Evolutionary conservation across 108 stramenopile species (phyloP), one percentile per base, ranked within the genome.

Genomic region (Phaeodactylum tricornutum): DNA sequence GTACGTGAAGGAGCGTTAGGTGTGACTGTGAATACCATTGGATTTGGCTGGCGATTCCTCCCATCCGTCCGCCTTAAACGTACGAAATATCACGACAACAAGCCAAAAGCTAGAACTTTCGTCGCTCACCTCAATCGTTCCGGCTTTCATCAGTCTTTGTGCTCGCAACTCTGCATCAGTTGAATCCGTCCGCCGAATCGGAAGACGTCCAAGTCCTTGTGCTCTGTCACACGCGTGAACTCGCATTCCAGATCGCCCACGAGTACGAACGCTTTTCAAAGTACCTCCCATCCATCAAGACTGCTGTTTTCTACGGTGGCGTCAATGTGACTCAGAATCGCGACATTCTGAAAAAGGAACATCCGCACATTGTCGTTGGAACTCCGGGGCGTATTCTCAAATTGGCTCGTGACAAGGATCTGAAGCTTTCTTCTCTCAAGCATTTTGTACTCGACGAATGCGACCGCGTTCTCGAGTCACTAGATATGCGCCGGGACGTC

Each of bases 401-500:
- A 50, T 73, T 99, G 41, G 94, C 90, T 20, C 69, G 79, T 52
- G 87, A 92, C 44, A 96, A 95, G 74, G 70, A 67, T 43, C 74
- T 99, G 47, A 89, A 96, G 57, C 62, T 98, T 27, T 85, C 84
- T 66, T 76, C 89, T 47, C 78, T 98, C 63, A 96, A 98, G 79
- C 93, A 95, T 79, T 99, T 99, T 71, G 97, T 99, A n/a, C 57
- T 99, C 47, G 98, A 99, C 64, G 98, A 99, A 69, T 98, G 96
- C 63, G 98, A 99, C 81, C 89, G 92, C 37, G 80, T 99, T 36
- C 80, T 99, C 63, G 96, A 93, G 50, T 77, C 88, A 23, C 78
- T 96, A 45, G 95, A 96, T 54, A 99, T 99, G 98, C 83, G 98
- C 44, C 70, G 87, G 23, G 93, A 97, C 69, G 74, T 99, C 36